Evolutionary conservation across 345 rosid species (phyloP), one percentile per base, ranked within the genome.

Genomic region (Lepidium africanum): DNA sequence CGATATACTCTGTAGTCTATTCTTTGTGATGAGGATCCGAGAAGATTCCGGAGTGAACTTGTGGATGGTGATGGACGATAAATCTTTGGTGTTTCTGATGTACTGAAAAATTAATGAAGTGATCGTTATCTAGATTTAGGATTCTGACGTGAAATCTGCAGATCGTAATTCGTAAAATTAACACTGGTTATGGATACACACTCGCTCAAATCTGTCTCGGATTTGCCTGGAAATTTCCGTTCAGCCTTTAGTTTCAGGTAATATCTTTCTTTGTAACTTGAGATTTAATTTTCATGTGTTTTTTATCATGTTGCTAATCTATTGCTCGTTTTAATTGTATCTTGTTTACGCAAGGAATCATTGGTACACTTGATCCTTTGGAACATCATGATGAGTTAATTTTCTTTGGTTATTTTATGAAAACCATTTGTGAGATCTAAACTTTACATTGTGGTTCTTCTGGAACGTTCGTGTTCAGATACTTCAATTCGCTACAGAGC

Each of bases 401-500:
- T 45, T 36, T 16, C 3, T 15, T 30, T 55, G 33, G 35, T 30
- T 3, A 27, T 13, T 19, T 41, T 13, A 5, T 35, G 7, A 48
- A 39, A 21, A 10, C 23, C 11, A 9, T 35, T 51, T 49, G 9
- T 59, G 50, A 59, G 7, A 15, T 32, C 59, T 30, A 12, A 23
- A 16, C n/a, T 64, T 16, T 67, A 4, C n/a, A 43, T n/a, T 75
- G 16, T 61, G 49, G 25, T 60, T 30, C 51, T 61, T 53, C 36
- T 53, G 57, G 32, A 8, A 62, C 30, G 65, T 62, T 63, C 61
- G 49, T 56, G 40, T 67, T 76, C 78, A 94, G 97, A 78, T 94
- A 91, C 82, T 91, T 94, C 48, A 94, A 94, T 77, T 87, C 96
- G 13, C 77, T 94, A 76, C 99, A 94, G 80, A 94, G 96, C 50